phyloP scores from a whole-genome alignment of 2,329 filamentous ascomycete species.

The Helicocarpus griseus region DNA sequence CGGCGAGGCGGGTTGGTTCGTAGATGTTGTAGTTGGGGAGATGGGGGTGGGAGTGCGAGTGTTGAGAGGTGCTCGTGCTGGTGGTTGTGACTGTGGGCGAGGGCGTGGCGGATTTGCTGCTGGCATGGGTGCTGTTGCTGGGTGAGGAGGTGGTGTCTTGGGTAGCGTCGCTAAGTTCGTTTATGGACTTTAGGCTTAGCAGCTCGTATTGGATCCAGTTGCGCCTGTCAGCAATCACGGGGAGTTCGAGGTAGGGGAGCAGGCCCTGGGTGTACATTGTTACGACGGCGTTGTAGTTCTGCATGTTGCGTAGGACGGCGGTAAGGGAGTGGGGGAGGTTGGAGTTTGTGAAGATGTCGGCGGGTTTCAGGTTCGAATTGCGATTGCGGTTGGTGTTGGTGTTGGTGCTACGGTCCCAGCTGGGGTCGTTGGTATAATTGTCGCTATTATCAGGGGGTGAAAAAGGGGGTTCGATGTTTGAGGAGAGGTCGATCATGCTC shows the following conservation, averaged over 20 bases:
- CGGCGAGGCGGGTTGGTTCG: conserved; percentile 27
- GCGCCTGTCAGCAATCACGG: conserved; percentile 24
- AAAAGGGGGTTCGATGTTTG: neutral
- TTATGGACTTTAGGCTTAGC: conserved; percentile 21
- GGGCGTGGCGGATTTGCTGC: neutral
- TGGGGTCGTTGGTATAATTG: neutral
- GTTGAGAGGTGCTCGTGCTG: no score
- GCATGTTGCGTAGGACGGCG: conserved; percentile 17
- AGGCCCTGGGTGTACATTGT: conserved; percentile 16
- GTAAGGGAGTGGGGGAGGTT: conserved; percentile 7
- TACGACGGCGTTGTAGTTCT: conserved; percentile 18
- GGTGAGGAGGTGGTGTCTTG: neutral
- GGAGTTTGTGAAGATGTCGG: conserved; percentile 2
- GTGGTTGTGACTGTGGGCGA: neutral
- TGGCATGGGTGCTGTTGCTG: neutral
- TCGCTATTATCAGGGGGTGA: neutral
- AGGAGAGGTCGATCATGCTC: neutral
- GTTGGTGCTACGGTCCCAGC: neutral
- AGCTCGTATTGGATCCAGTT: conserved; percentile 31
- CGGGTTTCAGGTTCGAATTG: neutral
- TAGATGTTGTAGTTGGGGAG: conserved; percentile 17
- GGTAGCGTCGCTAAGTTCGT: conserved; percentile 12
- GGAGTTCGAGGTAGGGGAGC: conserved; percentile 11
- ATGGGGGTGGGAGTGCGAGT: no score
- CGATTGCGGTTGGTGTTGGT: neutral